Base-by-base conservation (phyloP, 164 flowering plant species). In the Cinnamomum chago region DNA sequence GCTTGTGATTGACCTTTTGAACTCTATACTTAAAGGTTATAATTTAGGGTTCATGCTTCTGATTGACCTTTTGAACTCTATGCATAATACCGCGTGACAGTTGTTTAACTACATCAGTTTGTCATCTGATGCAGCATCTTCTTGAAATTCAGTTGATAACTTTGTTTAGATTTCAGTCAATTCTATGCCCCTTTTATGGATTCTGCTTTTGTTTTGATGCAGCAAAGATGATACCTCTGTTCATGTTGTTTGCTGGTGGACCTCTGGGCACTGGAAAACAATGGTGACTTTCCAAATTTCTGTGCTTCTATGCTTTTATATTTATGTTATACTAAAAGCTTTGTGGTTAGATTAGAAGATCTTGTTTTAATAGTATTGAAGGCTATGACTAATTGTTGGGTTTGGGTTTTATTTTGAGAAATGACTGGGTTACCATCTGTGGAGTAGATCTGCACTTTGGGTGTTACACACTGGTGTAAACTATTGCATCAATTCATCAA, bases 221-320 rank as follows among this genome's bases (percentile, higher is more conserved):
- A 93, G 99, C 97, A 72, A 93, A 90, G 84, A 95, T 95, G 98
- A 87, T 95, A 76, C 98, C 99, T 62, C 82, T 95, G 69, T 95
- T 92, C 85, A 89, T 74, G 89, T 84, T 92, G 99, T 95, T 93
- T 81, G 96, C 98, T 76, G 99, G 99, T 64, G 99, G 98, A 78
- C 97, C 98, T 75, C 70, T 95, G 80, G 98, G 98, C 79, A 85
- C 88, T 71, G 99, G 99, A 78, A 86, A 84, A 73, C 98, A 95
- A 85, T 95, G 99, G 98, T 93, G 87, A 35, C 11, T 12, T 60
- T 69, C 60, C 50, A 58, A 12, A 17, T 2, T 15, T 51, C 18
- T 67, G 12, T 47, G 23, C 30, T 62, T 66, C 50, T 14, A 47
- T 28, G 15, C 24, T 23, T 64, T 22, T 64, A 22, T 14, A 10